These are phyloP conservation scores for Leccinum aurantiacum DNA, from an alignment of 768 basidiomycete species.

Conservation along the genomic window DNA sequence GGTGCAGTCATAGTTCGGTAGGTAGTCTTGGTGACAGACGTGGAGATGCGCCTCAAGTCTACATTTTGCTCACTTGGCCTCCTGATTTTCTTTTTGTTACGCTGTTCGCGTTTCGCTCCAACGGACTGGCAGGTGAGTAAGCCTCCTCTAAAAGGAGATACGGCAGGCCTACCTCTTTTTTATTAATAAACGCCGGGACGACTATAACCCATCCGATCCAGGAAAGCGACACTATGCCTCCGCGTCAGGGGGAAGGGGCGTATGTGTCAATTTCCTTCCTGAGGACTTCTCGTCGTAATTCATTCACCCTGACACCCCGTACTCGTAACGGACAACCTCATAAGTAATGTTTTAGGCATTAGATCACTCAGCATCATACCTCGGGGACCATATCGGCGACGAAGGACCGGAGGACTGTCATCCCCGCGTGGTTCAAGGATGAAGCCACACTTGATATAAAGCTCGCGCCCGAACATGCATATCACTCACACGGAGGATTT, in stretches of 20 bases:
- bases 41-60: background rate
- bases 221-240: background rate
- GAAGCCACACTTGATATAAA: conserved; percentile 14
- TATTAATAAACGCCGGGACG: background rate
- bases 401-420: background rate
- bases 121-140: background rate
- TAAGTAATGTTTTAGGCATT: background rate
- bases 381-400: conserved; percentile 1
- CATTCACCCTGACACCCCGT: background rate
- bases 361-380: background rate
- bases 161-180: background rate
- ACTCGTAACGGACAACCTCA: background rate
- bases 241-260: background rate
- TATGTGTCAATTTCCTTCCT: background rate
- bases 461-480: background rate
- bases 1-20: background rate
- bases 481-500: background rate
- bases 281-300: background rate
- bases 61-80: background rate
- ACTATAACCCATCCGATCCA: conserved; percentile 9
- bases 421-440: conserved; percentile 15
- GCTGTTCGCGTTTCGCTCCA: background rate
- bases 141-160: background rate
- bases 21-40: background rate
- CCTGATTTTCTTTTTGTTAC: background rate